Evolutionary conservation across 1,139 yeast species (phyloP).

Genomic region (Pichia kudriavzevii): DNA sequence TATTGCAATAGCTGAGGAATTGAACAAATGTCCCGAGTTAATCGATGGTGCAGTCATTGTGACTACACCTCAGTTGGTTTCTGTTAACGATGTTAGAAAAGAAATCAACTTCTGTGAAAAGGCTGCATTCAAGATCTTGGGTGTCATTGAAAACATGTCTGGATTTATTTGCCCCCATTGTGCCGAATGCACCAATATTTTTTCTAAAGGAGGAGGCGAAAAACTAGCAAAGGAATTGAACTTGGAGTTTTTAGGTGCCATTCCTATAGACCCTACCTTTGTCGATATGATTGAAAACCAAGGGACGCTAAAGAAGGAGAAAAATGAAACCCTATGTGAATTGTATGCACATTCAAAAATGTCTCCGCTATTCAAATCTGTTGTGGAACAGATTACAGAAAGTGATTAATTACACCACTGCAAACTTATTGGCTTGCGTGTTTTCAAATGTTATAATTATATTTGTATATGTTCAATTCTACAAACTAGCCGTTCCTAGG

Average conservation of each 20-base stretch:
- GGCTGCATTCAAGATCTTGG: conserved; percentile 72
- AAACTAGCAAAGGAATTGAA: conserved; percentile 52
- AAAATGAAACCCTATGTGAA: conserved; percentile 21
- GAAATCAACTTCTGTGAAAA: conserved; percentile 89
- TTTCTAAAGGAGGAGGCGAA: conserved; percentile 91
- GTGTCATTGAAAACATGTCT: conserved; percentile 93
- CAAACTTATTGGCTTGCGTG: too few species aligned
- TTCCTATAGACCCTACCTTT: conserved; percentile 91
- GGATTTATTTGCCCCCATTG: conserved; percentile 96
- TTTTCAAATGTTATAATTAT: too few species aligned
- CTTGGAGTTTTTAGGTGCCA: conserved; percentile 69
- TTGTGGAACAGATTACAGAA: conserved; percentile 14
- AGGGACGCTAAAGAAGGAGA: conserved; percentile 24
- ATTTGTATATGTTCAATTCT: too few species aligned
- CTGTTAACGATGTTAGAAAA: conserved; percentile 87
- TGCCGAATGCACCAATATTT: conserved; percentile 83
- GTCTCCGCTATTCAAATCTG: conserved; percentile 38
- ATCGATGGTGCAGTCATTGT: conserved; percentile 86
- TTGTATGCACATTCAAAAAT: conserved; percentile 35
- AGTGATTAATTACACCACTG: too few species aligned
- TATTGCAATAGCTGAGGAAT: conserved; percentile 90
- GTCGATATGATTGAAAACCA: conserved; percentile 75
- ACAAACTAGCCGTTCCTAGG: too few species aligned
- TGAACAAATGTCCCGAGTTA: conserved; percentile 61
- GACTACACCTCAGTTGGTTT: conserved; percentile 93